These are phyloP conservation scores for Fusarium robinianum DNA, from an alignment of 2,329 filamentous ascomycete genomes.

Conservation along the genomic window DNA sequence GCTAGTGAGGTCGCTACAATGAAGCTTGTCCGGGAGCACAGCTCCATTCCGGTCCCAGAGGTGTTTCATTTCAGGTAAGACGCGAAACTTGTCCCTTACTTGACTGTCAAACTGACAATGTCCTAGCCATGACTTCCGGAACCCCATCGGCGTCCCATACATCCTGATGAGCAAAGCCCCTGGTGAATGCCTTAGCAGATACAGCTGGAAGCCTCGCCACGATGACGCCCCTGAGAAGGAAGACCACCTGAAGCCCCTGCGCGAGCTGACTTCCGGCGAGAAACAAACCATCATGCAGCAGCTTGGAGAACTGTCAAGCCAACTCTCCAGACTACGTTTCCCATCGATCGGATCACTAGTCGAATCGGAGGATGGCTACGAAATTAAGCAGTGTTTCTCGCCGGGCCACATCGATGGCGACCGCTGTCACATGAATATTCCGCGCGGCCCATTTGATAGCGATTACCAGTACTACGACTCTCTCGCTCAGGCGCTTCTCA, in stretches of 20 bases:
- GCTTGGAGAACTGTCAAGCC: constrained; percentile 23
- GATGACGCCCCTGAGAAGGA: too few relatives aligned
- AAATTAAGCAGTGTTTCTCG: too few relatives aligned
- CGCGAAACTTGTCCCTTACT: too few relatives aligned
- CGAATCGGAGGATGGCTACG: constrained; percentile 19
- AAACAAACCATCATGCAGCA: constrained; percentile 27
- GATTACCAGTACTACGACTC: constrained; percentile 34
- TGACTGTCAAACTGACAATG: background rate
- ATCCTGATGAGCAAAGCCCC: constrained; percentile 33
- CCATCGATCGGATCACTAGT: constrained; percentile 33
- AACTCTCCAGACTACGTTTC: constrained; percentile 22
- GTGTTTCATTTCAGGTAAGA: constrained; percentile 33
- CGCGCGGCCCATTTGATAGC: constrained; percentile 34
- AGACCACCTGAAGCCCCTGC: too few relatives aligned
- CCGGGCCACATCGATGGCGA: too few relatives aligned
- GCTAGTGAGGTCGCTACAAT: constrained; percentile 32
- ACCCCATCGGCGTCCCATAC: constrained; percentile 31
- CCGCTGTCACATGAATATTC: too few relatives aligned
- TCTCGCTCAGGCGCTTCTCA: constrained; percentile 30
- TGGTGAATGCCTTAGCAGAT: constrained; percentile 23
- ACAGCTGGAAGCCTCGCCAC: too few relatives aligned
- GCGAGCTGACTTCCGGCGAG: constrained; percentile 19
- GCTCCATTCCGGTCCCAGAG: constrained; percentile 29
- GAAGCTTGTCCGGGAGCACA: constrained; percentile 23
- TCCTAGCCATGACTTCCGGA: constrained; percentile 4